These are phyloP conservation scores for Ganoderma resinaceum DNA, from an alignment of 1,284 basidiomycete species.

Conservation along the genomic window DNA sequence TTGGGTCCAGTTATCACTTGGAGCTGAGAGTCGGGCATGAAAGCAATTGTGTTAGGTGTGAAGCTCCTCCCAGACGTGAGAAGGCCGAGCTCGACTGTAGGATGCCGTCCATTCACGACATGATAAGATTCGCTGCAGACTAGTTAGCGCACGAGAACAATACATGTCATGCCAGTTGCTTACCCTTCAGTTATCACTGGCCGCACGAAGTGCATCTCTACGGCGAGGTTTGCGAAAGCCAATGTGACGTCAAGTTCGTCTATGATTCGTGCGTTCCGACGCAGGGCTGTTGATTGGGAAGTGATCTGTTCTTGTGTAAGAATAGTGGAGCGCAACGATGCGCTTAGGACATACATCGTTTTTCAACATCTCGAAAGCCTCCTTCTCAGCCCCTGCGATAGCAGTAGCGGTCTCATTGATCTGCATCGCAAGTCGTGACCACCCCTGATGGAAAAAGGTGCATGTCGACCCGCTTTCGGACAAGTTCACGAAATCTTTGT, in stretches of 20 bases:
- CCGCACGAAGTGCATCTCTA: constrained; percentile 79
- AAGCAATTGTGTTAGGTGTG: constrained; percentile 80
- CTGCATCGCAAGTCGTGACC: constrained; percentile 75
- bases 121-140: constrained; percentile 63
- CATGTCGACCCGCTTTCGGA: constrained; percentile 71
- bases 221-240: constrained; percentile 84
- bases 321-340: not conserved
- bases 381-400: constrained; percentile 68
- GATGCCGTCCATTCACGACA: constrained; percentile 87
- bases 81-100: constrained; percentile 91
- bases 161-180: constrained; percentile 4
- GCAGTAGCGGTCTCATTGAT: constrained; percentile 65
- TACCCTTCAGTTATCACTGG: constrained; percentile 80
- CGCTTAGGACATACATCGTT: constrained; percentile 56
- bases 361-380: constrained; percentile 74
- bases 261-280: constrained; percentile 80
- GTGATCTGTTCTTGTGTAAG: constrained; percentile 58
- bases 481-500: constrained; percentile 60
- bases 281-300: constrained; percentile 59
- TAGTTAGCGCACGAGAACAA: not conserved
- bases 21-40: constrained; percentile 67
- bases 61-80: constrained; percentile 79
- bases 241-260: constrained; percentile 92
- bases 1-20: constrained; percentile 95
- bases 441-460: constrained; percentile 78